phyloP scores from a whole-genome alignment of 805 yeast genomes.

The Sugiyamaella floridensis region DNA sequence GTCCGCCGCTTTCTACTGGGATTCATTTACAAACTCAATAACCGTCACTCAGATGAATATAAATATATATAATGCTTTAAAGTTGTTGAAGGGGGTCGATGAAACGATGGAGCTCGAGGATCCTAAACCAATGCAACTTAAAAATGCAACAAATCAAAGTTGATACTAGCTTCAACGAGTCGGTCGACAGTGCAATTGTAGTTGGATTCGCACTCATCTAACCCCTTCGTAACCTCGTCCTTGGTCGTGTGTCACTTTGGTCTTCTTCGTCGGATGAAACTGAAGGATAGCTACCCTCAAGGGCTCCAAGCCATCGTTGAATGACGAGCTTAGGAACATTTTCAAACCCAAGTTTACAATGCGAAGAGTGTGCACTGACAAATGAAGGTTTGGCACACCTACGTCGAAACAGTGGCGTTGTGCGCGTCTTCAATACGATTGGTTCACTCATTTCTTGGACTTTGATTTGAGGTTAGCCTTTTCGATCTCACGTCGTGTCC shows the following conservation, averaged over 20 bases:
- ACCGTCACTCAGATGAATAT: no score
- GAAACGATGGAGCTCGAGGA: no score
- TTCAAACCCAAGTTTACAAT: not conserved
- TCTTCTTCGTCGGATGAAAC: not conserved
- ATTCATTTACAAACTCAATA: no score
- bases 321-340: not conserved
- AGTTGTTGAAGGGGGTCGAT: no score
- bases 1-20: no score
- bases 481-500: conserved; percentile 79
- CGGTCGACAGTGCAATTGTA: no score
- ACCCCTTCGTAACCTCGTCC: not conserved
- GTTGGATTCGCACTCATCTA: not conserved
- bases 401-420: not conserved
- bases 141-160: no score
- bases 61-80: no score
- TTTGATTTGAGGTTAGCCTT: conserved; percentile 29
- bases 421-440: not conserved
- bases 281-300: not conserved
- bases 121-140: no score
- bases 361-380: no score
- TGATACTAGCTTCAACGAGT: no score
- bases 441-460: not conserved
- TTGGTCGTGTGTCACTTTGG: not conserved
- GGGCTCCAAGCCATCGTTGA: not conserved
- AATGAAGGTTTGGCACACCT: not conserved